Evolutionary conservation across 805 yeast genomes (phyloP).

Genomic region (Candida easanensis): DNA sequence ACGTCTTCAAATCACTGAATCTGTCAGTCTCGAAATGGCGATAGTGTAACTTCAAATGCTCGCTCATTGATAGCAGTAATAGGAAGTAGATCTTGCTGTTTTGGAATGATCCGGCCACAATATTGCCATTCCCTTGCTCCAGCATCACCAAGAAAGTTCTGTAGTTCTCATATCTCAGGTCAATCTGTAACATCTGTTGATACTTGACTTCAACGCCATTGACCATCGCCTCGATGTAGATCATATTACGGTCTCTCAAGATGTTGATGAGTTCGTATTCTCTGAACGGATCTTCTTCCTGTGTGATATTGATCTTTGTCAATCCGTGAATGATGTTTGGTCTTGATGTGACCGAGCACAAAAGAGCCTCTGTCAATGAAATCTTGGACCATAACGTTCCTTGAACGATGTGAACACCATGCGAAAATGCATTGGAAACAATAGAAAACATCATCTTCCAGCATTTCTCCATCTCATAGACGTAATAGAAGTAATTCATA

Average conservation of each 20-base stretch:
- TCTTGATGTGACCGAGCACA: slow-evolving; percentile 19
- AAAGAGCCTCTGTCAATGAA: slow-evolving; percentile 17
- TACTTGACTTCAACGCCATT: slow-evolving; percentile 4
- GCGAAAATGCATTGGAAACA: slow-evolving; percentile 22
- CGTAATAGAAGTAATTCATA: slow-evolving; percentile 20
- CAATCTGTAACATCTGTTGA: slow-evolving; percentile 12
- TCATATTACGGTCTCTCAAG: slow-evolving; percentile 18
- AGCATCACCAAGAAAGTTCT: slow-evolving; percentile 2
- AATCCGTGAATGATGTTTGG: slow-evolving; percentile 20
- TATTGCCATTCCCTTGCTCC: not conserved
- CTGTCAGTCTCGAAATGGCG: slow-evolving; percentile 12
- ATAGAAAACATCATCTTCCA: slow-evolving; percentile 24
- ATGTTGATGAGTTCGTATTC: slow-evolving; percentile 20
- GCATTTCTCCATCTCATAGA: slow-evolving; percentile 16
- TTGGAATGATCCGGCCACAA: not conserved
- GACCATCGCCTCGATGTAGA: slow-evolving; percentile 14
- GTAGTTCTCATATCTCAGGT: slow-evolving; percentile 16
- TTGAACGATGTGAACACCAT: slow-evolving; percentile 21
- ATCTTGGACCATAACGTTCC: slow-evolving; percentile 23
- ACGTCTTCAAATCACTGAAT: slow-evolving; percentile 17
- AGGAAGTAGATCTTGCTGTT: slow-evolving; percentile 8
- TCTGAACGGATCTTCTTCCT: slow-evolving; percentile 12
- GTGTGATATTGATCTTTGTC: slow-evolving; percentile 4
- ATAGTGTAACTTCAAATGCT: slow-evolving; percentile 21
- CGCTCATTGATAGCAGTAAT: slow-evolving; percentile 9